A percentile compares a stretch with the other conserved stretches of the same genome.
Evolutionary conservation across 23 red algal genomes (phyloP).

Genomic region (Gracilaria domingensis): DNA sequence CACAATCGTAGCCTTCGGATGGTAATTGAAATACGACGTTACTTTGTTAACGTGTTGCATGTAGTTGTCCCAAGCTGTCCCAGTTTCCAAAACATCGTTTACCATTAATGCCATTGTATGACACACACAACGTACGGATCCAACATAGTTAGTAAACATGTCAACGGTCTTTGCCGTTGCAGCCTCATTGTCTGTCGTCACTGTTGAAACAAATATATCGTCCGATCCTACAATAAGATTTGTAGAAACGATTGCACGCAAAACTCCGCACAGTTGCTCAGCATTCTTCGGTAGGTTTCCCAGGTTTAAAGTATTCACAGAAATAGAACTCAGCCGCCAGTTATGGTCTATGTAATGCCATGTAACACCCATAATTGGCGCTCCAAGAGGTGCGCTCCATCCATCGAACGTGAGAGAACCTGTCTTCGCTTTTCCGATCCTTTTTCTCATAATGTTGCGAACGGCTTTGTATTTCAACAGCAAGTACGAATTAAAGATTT

Average conservation of each 20-base stretch:
- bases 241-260: background rate
- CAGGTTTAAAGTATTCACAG: background rate
- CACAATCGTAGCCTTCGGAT: background rate
- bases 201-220: background rate
- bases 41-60: slow-evolving; percentile 10
- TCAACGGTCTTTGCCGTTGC: too few relatives aligned
- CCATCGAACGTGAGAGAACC: slow-evolving; percentile 11
- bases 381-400: slow-evolving; percentile 30
- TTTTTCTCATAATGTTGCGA: background rate
- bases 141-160: too few relatives aligned
- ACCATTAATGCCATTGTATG: background rate
- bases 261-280: background rate
- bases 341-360: too few relatives aligned
- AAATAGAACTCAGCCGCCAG: too few relatives aligned
- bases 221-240: background rate
- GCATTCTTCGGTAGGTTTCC: background rate
- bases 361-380: slow-evolving; percentile 21
- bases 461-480: background rate
- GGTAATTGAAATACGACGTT: slow-evolving; percentile 15
- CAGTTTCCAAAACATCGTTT: slow-evolving; percentile 5
- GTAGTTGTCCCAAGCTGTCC: background rate
- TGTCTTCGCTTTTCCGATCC: background rate
- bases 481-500: background rate
- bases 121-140: too few relatives aligned
- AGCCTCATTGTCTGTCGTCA: too few relatives aligned